Evolutionary conservation across 257 asterid genomes (phyloP).

Genomic region (Mitragyna speciosa): DNA sequence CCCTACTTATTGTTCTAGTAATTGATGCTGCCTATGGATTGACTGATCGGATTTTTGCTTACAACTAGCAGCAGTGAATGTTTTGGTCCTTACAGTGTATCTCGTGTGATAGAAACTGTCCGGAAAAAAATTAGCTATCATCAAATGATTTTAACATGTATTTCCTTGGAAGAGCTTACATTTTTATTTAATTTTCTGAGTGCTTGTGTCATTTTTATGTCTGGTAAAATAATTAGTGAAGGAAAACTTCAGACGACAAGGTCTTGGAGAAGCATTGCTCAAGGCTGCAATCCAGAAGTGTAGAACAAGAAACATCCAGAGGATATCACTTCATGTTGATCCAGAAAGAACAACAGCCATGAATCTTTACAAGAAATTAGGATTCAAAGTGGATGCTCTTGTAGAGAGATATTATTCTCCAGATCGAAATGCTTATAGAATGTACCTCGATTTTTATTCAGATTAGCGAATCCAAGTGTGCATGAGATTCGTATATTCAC

Average conservation of each 20-base stretch:
- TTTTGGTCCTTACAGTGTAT: no score
- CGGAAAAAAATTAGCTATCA: no score
- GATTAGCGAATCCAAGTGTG: conserved; percentile 25
- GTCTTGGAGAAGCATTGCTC: conserved; percentile 75
- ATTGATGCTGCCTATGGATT: not conserved
- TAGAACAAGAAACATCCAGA: conserved; percentile 57
- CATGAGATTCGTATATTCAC: not conserved
- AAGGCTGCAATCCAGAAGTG: conserved; percentile 74
- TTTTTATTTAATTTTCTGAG: no score
- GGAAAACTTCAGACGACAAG: conserved; percentile 63
- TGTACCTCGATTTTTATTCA: conserved; percentile 63
- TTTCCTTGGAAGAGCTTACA: no score
- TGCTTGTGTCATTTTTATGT: not conserved
- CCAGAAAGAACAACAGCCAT: conserved; percentile 71
- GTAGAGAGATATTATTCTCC: conserved; percentile 68
- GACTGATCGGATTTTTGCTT: not conserved
- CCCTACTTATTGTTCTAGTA: not conserved
- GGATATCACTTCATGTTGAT: conserved; percentile 82
- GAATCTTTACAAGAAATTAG: conserved; percentile 73
- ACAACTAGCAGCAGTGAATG: no score
- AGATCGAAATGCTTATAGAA: conserved; percentile 77
- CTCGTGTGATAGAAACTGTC: no score
- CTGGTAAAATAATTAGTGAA: conserved; percentile 46
- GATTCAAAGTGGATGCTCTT: conserved; percentile 69
- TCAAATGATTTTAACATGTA: no score